Conservation (phyloP, 73 alveolate species). For the Stentor roeselii region DNA sequence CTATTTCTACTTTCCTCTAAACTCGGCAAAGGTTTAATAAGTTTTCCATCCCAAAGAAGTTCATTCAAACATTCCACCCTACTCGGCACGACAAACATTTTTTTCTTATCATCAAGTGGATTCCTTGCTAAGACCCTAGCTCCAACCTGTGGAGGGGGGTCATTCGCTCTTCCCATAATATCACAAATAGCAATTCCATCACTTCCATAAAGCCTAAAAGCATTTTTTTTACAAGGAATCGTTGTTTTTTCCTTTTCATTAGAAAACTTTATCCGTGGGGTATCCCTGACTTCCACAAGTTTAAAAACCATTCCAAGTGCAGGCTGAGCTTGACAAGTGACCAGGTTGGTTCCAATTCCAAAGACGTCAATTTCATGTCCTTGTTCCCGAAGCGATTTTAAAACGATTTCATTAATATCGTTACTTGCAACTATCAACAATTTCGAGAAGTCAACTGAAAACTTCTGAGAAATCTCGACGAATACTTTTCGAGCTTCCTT, state of each 20-base stretch:
- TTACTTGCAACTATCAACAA: conserved; percentile 76
- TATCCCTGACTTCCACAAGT: conserved; percentile 72
- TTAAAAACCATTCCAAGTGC: conserved; percentile 93
- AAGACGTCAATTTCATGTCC: conserved; percentile 81
- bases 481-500: conserved; percentile 34
- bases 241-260: conserved; percentile 60
- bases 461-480: conserved; percentile 38
- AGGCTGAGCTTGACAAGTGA: conserved; percentile 90
- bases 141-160: conserved; percentile 41
- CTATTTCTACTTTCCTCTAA: conserved; percentile 19
- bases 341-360: conserved; percentile 91
- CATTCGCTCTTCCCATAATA: conserved; percentile 39
- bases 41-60: conserved; percentile 10
- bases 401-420: conserved; percentile 78
- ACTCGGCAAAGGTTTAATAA: not conserved
- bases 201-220: conserved; percentile 42
- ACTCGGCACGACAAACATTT: conserved; percentile 24
- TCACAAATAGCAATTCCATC: conserved; percentile 48
- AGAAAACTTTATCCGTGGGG: conserved; percentile 72
- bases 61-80: conserved; percentile 25
- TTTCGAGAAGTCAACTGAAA: conserved; percentile 32
- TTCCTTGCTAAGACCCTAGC: conserved; percentile 14
- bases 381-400: conserved; percentile 39
- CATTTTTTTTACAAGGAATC: conserved; percentile 61
- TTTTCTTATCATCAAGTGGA: conserved; percentile 36